These are phyloP conservation scores for Papiliotrema terrestris DNA, from an alignment of 1,284 basidiomycete species.

Conservation along the genomic window DNA sequence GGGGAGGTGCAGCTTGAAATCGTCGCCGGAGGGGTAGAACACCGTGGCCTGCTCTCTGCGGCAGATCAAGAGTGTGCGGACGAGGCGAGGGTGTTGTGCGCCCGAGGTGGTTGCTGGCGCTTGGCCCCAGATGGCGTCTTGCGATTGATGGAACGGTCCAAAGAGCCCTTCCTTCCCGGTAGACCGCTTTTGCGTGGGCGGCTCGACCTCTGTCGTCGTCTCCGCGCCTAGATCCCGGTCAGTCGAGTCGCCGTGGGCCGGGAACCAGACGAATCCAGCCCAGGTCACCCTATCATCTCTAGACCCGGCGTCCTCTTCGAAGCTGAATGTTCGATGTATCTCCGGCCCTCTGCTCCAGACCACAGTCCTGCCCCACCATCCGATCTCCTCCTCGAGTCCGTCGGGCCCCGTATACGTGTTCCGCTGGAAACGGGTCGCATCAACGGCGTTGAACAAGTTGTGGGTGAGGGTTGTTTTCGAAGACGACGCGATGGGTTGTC, in stretches of 20 bases:
- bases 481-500: too few species aligned
- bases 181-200: not conserved
- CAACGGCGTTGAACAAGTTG: too few species aligned
- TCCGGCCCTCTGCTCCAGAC: constrained; percentile 67
- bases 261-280: constrained; percentile 70
- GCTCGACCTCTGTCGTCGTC: not conserved
- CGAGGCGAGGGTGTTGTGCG: constrained; percentile 10
- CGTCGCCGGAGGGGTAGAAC: constrained; percentile 67
- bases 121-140: constrained; percentile 28
- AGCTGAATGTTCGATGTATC: constrained; percentile 70
- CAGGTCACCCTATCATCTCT: constrained; percentile 69
- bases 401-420: not conserved
- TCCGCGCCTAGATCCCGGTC: not conserved
- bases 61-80: constrained; percentile 70
- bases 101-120: constrained; percentile 11
- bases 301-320: constrained; percentile 49
- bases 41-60: constrained; percentile 70
- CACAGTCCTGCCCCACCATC: constrained; percentile 67
- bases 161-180: constrained; percentile 15
- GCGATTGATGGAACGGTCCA: constrained; percentile 43
- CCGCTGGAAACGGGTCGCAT: not conserved
- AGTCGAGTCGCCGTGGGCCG: not conserved
- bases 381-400: constrained; percentile 54
- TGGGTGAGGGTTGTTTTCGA: too few species aligned
- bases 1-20: constrained; percentile 75